These are phyloP conservation scores for Sporothrix pallida DNA, from an alignment of 2,329 filamentous ascomycete species.

Conservation along the genomic window DNA sequence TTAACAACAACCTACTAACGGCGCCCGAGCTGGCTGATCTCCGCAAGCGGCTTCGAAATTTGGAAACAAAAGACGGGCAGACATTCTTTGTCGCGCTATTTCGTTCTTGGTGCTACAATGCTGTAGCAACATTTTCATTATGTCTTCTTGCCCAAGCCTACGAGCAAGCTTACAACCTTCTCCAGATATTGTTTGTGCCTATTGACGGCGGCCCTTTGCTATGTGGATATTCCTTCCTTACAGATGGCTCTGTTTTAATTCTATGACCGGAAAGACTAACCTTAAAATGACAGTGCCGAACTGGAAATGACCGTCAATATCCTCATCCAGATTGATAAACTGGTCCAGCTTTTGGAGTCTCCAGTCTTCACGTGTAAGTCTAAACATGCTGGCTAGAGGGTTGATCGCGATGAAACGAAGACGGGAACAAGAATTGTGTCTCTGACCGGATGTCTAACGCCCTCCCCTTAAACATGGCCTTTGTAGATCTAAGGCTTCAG, in stretches of 20 bases:
- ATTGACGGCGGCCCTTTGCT: neutral
- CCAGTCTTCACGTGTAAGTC: slow-evolving; percentile 94
- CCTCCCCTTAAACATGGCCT: too few relatives aligned
- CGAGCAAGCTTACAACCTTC: slow-evolving; percentile 93
- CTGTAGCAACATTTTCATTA: slow-evolving; percentile 94
- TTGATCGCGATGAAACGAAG: neutral
- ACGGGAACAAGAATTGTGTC: neutral
- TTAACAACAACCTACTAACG: slow-evolving; percentile 99
- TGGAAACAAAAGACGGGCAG: slow-evolving; percentile 93
- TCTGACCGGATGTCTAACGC: neutral
- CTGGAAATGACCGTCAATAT: slow-evolving; percentile 99
- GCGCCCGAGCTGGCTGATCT: slow-evolving; percentile 92
- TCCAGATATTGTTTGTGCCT: slow-evolving; percentile 83
- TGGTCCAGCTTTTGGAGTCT: slow-evolving; percentile 94
- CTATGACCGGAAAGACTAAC: neutral
- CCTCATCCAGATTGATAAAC: slow-evolving; percentile 97
- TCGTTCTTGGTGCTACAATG: slow-evolving; percentile 97
- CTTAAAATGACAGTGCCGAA: slow-evolving; percentile 70
- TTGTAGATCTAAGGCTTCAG: slow-evolving; percentile 84
- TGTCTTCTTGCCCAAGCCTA: slow-evolving; percentile 96
- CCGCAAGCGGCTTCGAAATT: slow-evolving; percentile 84
- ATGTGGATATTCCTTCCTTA: neutral
- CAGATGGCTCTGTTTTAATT: neutral
- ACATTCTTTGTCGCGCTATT: slow-evolving; percentile 94
- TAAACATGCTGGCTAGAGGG: slow-evolving; percentile 29